phyloP scores from a whole-genome alignment of 2,329 filamentous ascomycete species.

The Alternaria solani region DNA sequence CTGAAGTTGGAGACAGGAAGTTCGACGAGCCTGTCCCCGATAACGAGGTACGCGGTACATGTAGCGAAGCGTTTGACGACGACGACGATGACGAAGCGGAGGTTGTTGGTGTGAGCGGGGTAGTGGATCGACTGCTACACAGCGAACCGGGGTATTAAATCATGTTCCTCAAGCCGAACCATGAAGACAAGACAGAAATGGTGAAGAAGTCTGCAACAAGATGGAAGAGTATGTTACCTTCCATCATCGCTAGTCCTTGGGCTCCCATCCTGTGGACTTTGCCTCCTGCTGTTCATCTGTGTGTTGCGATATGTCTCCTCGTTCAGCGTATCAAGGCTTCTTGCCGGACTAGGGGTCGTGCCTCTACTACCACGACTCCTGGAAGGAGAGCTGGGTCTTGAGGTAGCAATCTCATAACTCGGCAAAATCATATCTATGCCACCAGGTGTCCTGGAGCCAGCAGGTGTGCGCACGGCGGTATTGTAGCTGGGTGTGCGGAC shows the following conservation, averaged over 20 bases:
- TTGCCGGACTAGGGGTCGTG: constrained; percentile 44
- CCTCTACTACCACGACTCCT: constrained; percentile 40
- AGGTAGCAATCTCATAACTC: constrained; percentile 57
- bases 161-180: constrained; percentile 9
- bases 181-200: neutral
- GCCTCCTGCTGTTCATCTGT: constrained; percentile 40
- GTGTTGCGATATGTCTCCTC: constrained; percentile 51
- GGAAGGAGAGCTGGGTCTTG: constrained; percentile 52
- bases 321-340: constrained; percentile 45
- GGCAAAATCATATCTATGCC: constrained; percentile 51
- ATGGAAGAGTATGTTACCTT: constrained; percentile 21
- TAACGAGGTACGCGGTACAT: constrained; percentile 9
- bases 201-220: neutral
- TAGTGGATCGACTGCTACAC: constrained; percentile 8
- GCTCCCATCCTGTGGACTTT: constrained; percentile 39
- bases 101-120: constrained; percentile 16
- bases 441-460: constrained; percentile 51
- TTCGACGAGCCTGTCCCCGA: neutral
- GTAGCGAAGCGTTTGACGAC: constrained; percentile 17
- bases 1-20: neutral
- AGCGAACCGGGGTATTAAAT: constrained; percentile 29
- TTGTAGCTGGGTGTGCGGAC: constrained; percentile 61
- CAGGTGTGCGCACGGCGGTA: constrained; percentile 58
- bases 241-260: constrained; percentile 37
- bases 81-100: constrained; percentile 17